A percentile compares a stretch with the other conserved stretches of the same genome.
These are phyloP conservation scores for Lablab purpureus DNA, from an alignment of 306 rosid species.

Conservation along the genomic window DNA sequence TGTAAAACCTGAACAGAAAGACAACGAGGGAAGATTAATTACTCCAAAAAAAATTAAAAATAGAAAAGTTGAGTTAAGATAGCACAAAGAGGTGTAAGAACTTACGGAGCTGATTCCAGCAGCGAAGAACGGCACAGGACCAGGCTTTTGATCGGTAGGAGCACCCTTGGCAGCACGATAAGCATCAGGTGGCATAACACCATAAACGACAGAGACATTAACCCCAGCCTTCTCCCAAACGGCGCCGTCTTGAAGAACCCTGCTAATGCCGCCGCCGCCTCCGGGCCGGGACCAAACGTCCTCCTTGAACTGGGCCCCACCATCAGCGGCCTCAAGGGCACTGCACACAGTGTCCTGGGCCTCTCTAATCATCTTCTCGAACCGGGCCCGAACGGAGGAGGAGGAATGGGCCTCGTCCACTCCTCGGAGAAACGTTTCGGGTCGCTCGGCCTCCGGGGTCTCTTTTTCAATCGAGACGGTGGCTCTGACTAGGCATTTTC, in stretches of 20 bases:
- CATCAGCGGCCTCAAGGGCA: conserved; percentile 83
- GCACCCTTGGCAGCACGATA: conserved; percentile 89
- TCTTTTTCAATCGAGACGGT: conserved; percentile 84
- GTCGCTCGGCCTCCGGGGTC: conserved; percentile 77
- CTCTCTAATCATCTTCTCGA: conserved; percentile 97
- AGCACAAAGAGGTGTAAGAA: background rate
- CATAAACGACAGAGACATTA: conserved; percentile 94
- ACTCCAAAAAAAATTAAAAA: background rate
- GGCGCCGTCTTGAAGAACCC: conserved; percentile 94
- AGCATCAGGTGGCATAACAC: conserved; percentile 98
- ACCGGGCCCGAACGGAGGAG: conserved; percentile 69
- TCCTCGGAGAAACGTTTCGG: conserved; percentile 78
- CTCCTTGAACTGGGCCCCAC: conserved; percentile 79
- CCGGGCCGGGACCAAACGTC: conserved; percentile 99
- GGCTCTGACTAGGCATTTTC: conserved; percentile 38
- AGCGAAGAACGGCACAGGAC: conserved; percentile 91
- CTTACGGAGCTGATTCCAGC: conserved; percentile 96
- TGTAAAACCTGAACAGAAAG: conserved; percentile 77
- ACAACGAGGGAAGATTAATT: background rate
- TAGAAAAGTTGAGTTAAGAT: too few relatives aligned
- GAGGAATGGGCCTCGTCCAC: conserved; percentile 54
- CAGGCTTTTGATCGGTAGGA: conserved; percentile 73
- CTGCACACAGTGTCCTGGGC: conserved; percentile 87
- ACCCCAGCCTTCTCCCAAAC: conserved; percentile 99
- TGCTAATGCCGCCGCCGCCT: conserved; percentile 95